A percentile compares a stretch with the other conserved stretches of the same genome.
Conservation (phyloP, 768 basidiomycete genomes). For the Paxillus ammoniavirescens region DNA sequence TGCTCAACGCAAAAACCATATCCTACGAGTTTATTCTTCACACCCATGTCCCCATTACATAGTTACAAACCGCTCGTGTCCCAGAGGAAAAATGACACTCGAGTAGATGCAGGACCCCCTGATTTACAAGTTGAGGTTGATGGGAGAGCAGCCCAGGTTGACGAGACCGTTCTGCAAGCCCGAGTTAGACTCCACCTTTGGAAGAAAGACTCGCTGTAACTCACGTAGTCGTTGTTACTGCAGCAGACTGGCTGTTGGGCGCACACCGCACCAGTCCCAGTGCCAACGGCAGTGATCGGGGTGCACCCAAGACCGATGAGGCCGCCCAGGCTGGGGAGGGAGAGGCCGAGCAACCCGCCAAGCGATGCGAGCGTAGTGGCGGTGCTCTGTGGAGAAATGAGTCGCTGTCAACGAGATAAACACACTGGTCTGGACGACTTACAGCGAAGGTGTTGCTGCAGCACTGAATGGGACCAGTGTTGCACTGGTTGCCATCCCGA, state of each 20-base stretch:
- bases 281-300: constrained; percentile 14
- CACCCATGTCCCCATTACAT: too few species aligned
- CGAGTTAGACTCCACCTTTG: neutral
- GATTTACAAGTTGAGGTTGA: neutral
- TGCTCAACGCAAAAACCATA: too few species aligned
- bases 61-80: too few species aligned
- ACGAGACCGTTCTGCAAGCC: neutral
- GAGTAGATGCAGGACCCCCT: too few species aligned
- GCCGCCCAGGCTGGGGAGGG: neutral
- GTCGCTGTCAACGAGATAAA: neutral
- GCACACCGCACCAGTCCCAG: constrained; percentile 5
- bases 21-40: too few species aligned
- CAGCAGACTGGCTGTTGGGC: constrained; percentile 20
- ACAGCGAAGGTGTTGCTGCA: constrained; percentile 4
- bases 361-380: neutral
- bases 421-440: neutral
- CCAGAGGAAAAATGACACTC: too few species aligned
- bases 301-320: constrained; percentile 8
- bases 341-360: neutral
- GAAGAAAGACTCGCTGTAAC: neutral
- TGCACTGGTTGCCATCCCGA: constrained; percentile 1
- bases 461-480: constrained; percentile 12
- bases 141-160: constrained; percentile 5
- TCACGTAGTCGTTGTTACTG: constrained; percentile 9
- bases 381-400: neutral